phyloP scores from a whole-genome alignment of 108 stramenopile species.

The Skeletonema costatum region DNA sequence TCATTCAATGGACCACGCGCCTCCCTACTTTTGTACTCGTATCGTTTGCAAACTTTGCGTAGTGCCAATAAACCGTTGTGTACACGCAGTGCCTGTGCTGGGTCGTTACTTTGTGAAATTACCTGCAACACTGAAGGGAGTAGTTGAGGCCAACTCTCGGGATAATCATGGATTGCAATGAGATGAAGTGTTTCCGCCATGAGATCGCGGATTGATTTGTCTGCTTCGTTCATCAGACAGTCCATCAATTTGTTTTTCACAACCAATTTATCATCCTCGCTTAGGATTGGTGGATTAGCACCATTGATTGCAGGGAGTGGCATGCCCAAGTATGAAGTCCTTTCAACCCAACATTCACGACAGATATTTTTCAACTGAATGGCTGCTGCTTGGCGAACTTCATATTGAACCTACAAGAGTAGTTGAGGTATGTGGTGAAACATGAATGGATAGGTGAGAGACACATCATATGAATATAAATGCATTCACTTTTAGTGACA shows the following conservation, averaged over 20 bases:
- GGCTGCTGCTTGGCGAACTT: slow-evolving; percentile 89
- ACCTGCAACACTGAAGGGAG: slow-evolving; percentile 83
- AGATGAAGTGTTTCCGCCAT: slow-evolving; percentile 91
- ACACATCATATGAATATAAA: background rate
- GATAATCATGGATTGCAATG: slow-evolving; percentile 93
- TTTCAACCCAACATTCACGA: slow-evolving; percentile 88
- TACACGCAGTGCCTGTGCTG: slow-evolving; percentile 71
- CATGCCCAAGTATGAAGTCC: slow-evolving; percentile 64
- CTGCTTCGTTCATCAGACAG: slow-evolving; percentile 82
- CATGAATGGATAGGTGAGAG: slow-evolving; percentile 3
- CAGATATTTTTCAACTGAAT: slow-evolving; percentile 93
- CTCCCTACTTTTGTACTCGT: slow-evolving; percentile 95
- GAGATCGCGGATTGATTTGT: slow-evolving; percentile 87
- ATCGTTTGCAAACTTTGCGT: slow-evolving; percentile 95
- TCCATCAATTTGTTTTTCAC: slow-evolving; percentile 76
- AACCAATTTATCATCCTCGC: slow-evolving; percentile 69
- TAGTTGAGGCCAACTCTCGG: slow-evolving; percentile 89
- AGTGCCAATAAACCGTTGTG: slow-evolving; percentile 94
- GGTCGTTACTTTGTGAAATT: slow-evolving; percentile 70
- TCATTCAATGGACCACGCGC: slow-evolving; percentile 90
- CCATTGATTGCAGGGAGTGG: slow-evolving; percentile 27
- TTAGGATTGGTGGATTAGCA: slow-evolving; percentile 56
- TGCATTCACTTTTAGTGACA: background rate
- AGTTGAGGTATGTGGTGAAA: background rate
- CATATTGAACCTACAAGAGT: slow-evolving; percentile 60